Percentiles rank a stretch among this genome's conserved stretches.
phyloP scores from a whole-genome alignment of 805 yeast species.

The Dipodascopsis uninucleata region DNA sequence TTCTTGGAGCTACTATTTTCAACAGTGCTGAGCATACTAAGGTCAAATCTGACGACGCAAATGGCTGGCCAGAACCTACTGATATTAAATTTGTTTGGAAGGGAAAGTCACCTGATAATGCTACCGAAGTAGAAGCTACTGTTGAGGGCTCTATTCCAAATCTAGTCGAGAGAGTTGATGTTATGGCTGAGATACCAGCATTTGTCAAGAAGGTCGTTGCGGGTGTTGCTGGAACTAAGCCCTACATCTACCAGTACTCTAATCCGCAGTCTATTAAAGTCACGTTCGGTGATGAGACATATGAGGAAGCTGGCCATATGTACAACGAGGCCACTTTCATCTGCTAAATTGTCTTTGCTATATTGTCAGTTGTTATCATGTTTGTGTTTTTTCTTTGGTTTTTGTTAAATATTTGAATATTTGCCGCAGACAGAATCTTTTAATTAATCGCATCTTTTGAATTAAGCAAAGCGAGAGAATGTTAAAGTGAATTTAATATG shows the following conservation, averaged over 20 bases:
- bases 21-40: slow-evolving; percentile 61
- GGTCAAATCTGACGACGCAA: slow-evolving; percentile 57
- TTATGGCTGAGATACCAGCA: slow-evolving; percentile 93
- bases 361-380: background rate
- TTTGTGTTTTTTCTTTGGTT: no score
- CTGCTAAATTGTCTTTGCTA: slow-evolving; percentile 36
- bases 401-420: no score
- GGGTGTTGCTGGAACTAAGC: slow-evolving; percentile 93
- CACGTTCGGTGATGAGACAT: slow-evolving; percentile 41
- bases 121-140: slow-evolving; percentile 31
- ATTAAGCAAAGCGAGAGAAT: no score
- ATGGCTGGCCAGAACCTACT: slow-evolving; percentile 89
- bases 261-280: slow-evolving; percentile 54
- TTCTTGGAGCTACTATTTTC: slow-evolving; percentile 61
- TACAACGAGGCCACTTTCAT: slow-evolving; percentile 83
- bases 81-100: slow-evolving; percentile 56
- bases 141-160: slow-evolving; percentile 54
- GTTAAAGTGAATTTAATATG: no score
- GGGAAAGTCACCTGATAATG: slow-evolving; percentile 50
- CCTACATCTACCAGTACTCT: slow-evolving; percentile 91
- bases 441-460: no score
- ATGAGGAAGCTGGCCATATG: slow-evolving; percentile 58
- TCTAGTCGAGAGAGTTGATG: slow-evolving; percentile 88
- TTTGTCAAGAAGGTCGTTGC: slow-evolving; percentile 90
- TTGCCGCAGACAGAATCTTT: no score